These are phyloP conservation scores for Penicillium crystallinum DNA, from an alignment of 495 filamentous ascomycete genomes.

Conservation along the genomic window DNA sequence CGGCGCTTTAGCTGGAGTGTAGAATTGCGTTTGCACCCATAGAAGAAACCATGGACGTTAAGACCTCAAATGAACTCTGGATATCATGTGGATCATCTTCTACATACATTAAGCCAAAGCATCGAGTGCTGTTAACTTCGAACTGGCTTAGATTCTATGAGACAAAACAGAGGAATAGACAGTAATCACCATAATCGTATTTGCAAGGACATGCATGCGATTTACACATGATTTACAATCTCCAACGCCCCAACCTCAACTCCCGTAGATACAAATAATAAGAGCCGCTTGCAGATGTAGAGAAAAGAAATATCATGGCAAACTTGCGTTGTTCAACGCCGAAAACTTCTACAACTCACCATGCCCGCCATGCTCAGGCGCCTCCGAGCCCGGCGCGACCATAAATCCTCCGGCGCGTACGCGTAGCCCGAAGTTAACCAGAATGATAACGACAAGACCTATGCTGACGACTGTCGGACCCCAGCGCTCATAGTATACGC, in stretches of 20 bases:
- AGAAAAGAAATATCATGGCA: background rate
- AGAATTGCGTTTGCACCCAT: too few relatives aligned
- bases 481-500: slow-evolving; percentile 77
- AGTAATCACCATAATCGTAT: background rate
- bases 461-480: slow-evolving; percentile 79
- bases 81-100: background rate
- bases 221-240: slow-evolving; percentile 5
- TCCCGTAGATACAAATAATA: slow-evolving; percentile 1
- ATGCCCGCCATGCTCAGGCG: slow-evolving; percentile 5
- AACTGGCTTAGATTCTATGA: too few relatives aligned
- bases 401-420: slow-evolving; percentile 33
- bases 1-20: too few relatives aligned
- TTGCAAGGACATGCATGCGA: slow-evolving; percentile 4
- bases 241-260: slow-evolving; percentile 1
- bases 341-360: slow-evolving; percentile 13
- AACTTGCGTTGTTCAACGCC: background rate
- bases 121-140: too few relatives aligned
- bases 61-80: too few relatives aligned
- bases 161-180: background rate
- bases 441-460: slow-evolving; percentile 65
- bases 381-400: slow-evolving; percentile 9
- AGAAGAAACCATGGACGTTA: too few relatives aligned
- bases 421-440: slow-evolving; percentile 64
- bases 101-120: too few relatives aligned
- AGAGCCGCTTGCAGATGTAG: background rate